Conservation (phyloP, 805 yeast genomes). For the Ogataea polymorpha region DNA sequence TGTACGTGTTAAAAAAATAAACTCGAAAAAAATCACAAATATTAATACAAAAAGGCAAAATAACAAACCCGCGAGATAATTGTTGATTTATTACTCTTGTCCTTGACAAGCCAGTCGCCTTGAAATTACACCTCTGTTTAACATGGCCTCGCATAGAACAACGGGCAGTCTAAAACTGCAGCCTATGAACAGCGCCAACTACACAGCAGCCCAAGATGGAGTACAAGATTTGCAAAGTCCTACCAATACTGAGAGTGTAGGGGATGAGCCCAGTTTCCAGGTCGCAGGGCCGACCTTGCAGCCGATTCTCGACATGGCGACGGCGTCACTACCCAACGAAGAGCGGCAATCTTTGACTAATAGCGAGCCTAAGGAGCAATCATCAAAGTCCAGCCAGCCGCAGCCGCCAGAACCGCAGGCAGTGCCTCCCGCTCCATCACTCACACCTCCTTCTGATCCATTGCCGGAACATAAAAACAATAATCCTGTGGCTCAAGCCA, state of each 20-base stretch:
- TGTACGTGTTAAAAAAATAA: slow-evolving; percentile 9
- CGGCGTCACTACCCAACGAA: slow-evolving; percentile 11
- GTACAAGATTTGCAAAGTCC: slow-evolving; percentile 12
- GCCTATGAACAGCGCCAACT: slow-evolving; percentile 33
- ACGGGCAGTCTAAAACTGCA: slow-evolving; percentile 26
- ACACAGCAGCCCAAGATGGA: slow-evolving; percentile 32
- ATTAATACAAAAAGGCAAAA: slow-evolving; percentile 3
- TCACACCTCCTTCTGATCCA: neutral
- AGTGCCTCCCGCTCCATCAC: neutral
- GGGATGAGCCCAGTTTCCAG: neutral
- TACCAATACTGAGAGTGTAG: slow-evolving; percentile 1
- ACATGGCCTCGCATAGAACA: slow-evolving; percentile 24
- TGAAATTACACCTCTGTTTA: slow-evolving; percentile 1
- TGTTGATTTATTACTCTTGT: neutral
- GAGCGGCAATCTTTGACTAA: neutral
- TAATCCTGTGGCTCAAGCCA: neutral
- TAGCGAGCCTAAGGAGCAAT: neutral
- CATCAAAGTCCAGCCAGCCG: neutral
- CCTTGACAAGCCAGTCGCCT: neutral
- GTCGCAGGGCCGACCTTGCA: slow-evolving; percentile 8
- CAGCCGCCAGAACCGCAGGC: neutral
- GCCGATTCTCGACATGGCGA: slow-evolving; percentile 17
- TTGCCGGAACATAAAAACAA: neutral
- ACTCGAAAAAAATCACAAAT: slow-evolving; percentile 1
- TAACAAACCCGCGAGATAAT: neutral